Conservation (phyloP, 169 alveolate species). For the Blepharisma undulans region DNA sequence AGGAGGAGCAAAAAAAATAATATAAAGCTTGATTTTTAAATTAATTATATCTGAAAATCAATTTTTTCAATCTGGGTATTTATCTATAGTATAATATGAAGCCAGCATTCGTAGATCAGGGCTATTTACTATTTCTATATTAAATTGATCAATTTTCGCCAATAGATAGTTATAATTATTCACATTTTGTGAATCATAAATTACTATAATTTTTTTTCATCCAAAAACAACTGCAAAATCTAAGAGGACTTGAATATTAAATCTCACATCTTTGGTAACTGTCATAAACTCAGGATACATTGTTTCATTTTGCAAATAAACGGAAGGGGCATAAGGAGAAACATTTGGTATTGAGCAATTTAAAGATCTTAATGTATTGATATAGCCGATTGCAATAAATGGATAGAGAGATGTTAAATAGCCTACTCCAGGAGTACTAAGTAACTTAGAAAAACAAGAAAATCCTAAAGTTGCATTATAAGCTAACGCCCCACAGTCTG, state of each 20-base stretch:
- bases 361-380: neutral
- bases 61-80: neutral
- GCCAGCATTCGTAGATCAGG: neutral
- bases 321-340: neutral
- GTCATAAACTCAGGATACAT: neutral
- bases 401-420: neutral
- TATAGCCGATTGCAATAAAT: neutral
- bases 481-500: neutral
- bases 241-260: neutral
- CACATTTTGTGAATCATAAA: neutral
- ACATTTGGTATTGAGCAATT: neutral
- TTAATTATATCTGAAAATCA: neutral
- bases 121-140: too few relatives aligned
- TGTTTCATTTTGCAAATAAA: too few relatives aligned
- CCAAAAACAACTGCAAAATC: neutral
- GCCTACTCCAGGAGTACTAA: neutral
- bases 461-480: neutral
- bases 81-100: neutral
- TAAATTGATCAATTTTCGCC: neutral
- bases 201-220: neutral
- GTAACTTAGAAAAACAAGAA: neutral
- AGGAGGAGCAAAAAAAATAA: neutral
- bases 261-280: neutral
- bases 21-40: neutral
- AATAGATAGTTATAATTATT: too few relatives aligned